These are phyloP conservation scores for Fusarium transvaalense DNA, from an alignment of 2,329 filamentous ascomycete species.

Conservation along the genomic window DNA sequence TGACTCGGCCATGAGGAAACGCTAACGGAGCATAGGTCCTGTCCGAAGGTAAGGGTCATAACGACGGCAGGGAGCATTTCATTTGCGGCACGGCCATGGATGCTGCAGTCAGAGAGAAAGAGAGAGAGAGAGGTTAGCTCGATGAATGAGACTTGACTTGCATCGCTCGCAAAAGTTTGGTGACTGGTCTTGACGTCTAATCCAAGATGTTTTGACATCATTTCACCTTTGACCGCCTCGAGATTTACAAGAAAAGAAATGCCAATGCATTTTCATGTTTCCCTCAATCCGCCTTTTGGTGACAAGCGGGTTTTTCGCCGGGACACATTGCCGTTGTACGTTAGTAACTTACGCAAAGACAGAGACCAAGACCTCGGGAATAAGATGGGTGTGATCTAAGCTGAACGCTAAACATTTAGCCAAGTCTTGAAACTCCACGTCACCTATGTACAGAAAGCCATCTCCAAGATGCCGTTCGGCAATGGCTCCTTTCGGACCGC, in stretches of 20 bases:
- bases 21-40: conserved; percentile 35
- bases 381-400: conserved; percentile 40
- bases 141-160: not conserved
- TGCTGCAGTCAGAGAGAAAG: not conserved
- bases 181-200: not conserved
- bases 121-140: not conserved
- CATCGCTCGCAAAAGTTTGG: not conserved
- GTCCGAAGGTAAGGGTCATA: conserved; percentile 18
- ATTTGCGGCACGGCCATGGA: conserved; percentile 26
- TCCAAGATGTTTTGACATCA: not conserved
- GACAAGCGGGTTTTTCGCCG: conserved; percentile 5
- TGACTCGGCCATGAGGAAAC: conserved; percentile 30
- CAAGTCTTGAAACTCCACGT: conserved; percentile 17
- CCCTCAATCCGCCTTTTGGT: not conserved
- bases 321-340: conserved; percentile 17
- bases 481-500: conserved; percentile 18
- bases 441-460: not conserved
- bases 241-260: not conserved
- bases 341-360: conserved; percentile 3
- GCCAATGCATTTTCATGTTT: not conserved
- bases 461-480: conserved; percentile 20
- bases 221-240: not conserved
- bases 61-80: conserved; percentile 10
- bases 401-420: conserved; percentile 24
- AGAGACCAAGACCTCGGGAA: conserved; percentile 33